Evolutionary conservation across 1,284 basidiomycete species (phyloP).

Genomic region (Dichomitus squalens): DNA sequence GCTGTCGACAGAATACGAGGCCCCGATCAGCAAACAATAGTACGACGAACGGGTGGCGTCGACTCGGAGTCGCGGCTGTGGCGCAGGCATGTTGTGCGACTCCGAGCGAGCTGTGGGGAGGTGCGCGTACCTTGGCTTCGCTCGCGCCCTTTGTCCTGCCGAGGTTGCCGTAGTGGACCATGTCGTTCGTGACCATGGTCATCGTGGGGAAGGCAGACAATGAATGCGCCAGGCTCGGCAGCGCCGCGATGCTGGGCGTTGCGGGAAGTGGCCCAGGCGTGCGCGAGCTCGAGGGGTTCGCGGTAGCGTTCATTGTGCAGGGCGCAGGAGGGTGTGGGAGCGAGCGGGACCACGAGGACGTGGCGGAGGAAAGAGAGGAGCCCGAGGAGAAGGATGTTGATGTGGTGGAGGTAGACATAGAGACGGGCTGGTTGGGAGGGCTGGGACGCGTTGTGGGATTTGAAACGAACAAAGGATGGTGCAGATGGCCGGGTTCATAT

Average conservation of each 20-base stretch:
- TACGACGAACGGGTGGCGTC: not conserved
- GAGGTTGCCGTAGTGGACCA: slow-evolving; percentile 35
- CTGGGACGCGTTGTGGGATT: not conserved
- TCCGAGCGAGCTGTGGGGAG: not conserved
- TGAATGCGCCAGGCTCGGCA: slow-evolving; percentile 37
- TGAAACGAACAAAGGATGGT: slow-evolving; percentile 22
- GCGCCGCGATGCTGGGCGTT: slow-evolving; percentile 28
- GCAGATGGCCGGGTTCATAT: slow-evolving; percentile 24
- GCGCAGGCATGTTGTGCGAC: not conserved
- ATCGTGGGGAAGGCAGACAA: slow-evolving; percentile 35
- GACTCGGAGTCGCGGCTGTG: not conserved
- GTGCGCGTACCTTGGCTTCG: slow-evolving; percentile 32
- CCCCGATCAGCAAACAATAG: not conserved
- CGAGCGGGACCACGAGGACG: slow-evolving; percentile 16
- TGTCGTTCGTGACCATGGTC: slow-evolving; percentile 36
- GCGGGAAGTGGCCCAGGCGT: slow-evolving; percentile 1
- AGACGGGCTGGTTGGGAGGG: not conserved
- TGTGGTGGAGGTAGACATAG: not conserved
- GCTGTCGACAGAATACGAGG: slow-evolving; percentile 14
- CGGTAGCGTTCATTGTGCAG: not conserved
- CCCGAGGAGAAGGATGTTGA: slow-evolving; percentile 10
- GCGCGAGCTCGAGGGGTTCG: slow-evolving; percentile 2
- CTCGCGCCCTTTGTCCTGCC: slow-evolving; percentile 31
- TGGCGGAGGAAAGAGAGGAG: slow-evolving; percentile 20
- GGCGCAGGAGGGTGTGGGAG: slow-evolving; percentile 13